Evolutionary conservation across 2,329 filamentous ascomycete genomes (phyloP).

Genomic region (Rhinocladiella similis): DNA sequence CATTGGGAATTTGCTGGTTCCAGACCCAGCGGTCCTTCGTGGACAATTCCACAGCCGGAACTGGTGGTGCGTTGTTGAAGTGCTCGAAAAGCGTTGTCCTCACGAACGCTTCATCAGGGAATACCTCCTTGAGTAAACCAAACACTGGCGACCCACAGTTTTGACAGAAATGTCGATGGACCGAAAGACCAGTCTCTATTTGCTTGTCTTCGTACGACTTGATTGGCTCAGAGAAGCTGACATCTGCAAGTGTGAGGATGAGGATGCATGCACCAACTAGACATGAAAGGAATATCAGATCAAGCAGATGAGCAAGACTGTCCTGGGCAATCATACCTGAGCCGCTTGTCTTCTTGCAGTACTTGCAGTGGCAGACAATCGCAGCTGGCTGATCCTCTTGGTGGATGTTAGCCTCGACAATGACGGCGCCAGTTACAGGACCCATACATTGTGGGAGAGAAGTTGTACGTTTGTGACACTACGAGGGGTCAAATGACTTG

Average conservation of each 20-base stretch:
- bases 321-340: not conserved
- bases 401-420: conserved; percentile 1
- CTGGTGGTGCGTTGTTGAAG: conserved; percentile 1
- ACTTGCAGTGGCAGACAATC: not conserved
- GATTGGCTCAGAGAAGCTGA: conserved; percentile 1
- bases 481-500: not conserved
- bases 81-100: conserved; percentile 1
- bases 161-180: conserved; percentile 2
- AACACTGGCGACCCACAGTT: conserved; percentile 4
- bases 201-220: conserved; percentile 1
- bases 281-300: not conserved
- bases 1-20: not conserved
- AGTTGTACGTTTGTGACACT: not conserved
- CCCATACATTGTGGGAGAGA: conserved; percentile 1
- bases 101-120: not conserved
- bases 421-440: conserved; percentile 2
- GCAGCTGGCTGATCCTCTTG: not conserved
- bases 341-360: conserved; percentile 6
- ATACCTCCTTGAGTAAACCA: not conserved
- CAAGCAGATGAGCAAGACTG: not conserved
- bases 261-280: not conserved
- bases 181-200: not conserved
- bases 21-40: conserved; percentile 1
- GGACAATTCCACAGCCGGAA: not conserved
- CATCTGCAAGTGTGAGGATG: not conserved